phyloP scores from a whole-genome alignment of 176 grass and related monocot species.

The Oryza longistaminata region DNA sequence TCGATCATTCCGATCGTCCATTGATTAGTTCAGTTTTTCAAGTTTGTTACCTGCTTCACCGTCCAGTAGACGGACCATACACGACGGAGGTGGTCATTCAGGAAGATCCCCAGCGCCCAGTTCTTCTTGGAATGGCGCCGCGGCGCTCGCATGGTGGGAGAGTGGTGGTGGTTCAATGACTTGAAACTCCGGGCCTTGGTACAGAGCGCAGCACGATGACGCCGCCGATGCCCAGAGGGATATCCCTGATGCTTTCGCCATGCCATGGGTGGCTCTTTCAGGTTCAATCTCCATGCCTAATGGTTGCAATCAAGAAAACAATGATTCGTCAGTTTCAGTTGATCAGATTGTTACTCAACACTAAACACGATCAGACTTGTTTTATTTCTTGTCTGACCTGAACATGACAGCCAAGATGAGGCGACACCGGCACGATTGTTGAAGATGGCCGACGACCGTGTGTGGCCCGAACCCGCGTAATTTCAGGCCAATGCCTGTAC shows the following conservation, averaged over 20 bases:
- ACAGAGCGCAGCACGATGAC: constrained; percentile 63
- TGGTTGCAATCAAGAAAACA: no score
- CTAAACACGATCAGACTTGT: background rate
- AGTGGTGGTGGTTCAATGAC: constrained; percentile 57
- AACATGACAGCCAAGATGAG: constrained; percentile 76
- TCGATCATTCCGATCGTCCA: no score
- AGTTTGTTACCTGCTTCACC: constrained; percentile 47
- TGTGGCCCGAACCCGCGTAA: constrained; percentile 62
- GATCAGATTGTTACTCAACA: background rate
- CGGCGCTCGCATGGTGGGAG: constrained; percentile 8
- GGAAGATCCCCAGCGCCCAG: constrained; percentile 67
- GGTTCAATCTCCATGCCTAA: constrained; percentile 70
- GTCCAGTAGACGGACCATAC: constrained; percentile 68
- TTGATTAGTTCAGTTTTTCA: no score
- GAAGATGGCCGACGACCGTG: constrained; percentile 66
- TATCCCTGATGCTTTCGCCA: constrained; percentile 50
- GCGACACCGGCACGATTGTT: constrained; percentile 78
- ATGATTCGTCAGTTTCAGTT: background rate
- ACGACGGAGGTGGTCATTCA: constrained; percentile 51
- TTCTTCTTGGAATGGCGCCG: constrained; percentile 4
- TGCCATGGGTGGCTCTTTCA: constrained; percentile 53
- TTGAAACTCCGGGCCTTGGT: constrained; percentile 65
- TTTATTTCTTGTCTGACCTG: constrained; percentile 21
- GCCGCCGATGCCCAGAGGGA: constrained; percentile 62
- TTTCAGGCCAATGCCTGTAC: constrained; percentile 69